Evolutionary conservation across 225 moss, liverwort and hornwort genomes (phyloP).

Genomic region (Sphagnum contortum): DNA sequence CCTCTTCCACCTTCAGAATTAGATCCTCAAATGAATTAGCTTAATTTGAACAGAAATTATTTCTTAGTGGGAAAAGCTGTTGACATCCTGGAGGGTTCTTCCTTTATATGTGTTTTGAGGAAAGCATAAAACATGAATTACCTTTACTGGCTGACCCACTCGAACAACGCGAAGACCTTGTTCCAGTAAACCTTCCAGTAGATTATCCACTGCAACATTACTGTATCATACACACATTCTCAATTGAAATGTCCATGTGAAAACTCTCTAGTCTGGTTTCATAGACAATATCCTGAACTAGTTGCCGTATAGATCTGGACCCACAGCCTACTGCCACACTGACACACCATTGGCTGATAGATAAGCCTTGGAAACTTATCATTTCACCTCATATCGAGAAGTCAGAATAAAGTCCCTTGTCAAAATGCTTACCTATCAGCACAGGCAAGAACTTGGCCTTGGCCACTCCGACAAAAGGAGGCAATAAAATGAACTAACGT

Average conservation of each 20-base stretch:
- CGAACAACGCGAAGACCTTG: slow-evolving; percentile 90
- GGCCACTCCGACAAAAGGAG: slow-evolving; percentile 21
- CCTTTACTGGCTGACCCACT: slow-evolving; percentile 97
- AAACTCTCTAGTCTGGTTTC: background rate
- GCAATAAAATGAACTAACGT: slow-evolving; percentile 68
- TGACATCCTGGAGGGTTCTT: no score
- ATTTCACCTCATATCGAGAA: no score
- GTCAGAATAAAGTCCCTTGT: no score
- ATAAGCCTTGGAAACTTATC: no score
- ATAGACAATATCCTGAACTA: no score
- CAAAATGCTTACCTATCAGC: slow-evolving; percentile 29
- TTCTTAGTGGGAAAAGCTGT: no score
- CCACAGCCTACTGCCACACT: no score
- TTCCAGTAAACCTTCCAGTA: slow-evolving; percentile 86
- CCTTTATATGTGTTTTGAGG: no score
- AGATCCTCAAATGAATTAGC: no score
- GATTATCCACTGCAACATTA: slow-evolving; percentile 99
- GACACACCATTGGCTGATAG: no score
- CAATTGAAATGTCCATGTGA: slow-evolving; percentile 1
- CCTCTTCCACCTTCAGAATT: slow-evolving; percentile 64
- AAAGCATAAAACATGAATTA: background rate
- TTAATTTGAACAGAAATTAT: no score
- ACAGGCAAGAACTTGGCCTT: slow-evolving; percentile 41
- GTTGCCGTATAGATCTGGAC: no score
- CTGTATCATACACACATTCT: slow-evolving; percentile 25